These are phyloP conservation scores for Litsea cubeba DNA, from an alignment of 164 flowering plant genomes.

Conservation along the genomic window DNA sequence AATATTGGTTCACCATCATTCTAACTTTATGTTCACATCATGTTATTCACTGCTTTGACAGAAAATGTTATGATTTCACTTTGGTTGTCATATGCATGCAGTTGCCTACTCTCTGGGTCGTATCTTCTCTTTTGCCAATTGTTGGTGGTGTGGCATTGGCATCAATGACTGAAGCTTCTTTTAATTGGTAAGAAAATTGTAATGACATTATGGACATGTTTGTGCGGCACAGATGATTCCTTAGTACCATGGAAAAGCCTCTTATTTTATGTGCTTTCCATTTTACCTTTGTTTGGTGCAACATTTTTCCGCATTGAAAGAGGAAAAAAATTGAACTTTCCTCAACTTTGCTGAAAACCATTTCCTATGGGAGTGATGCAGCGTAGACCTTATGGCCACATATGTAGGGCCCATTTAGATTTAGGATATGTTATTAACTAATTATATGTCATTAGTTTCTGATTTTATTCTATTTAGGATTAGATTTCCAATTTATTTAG, in stretches of 20 bases:
- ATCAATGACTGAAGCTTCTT: slow-evolving; percentile 90
- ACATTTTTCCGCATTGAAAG: too few species aligned
- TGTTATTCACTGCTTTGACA: neutral
- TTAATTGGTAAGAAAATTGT: slow-evolving; percentile 59
- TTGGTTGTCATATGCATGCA: slow-evolving; percentile 19
- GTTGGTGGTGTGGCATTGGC: slow-evolving; percentile 98
- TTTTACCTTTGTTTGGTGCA: neutral
- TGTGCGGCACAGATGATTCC: neutral
- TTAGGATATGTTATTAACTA: too few species aligned
- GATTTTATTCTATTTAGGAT: too few species aligned
- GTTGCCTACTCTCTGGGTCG: slow-evolving; percentile 87
- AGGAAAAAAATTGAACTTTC: too few species aligned
- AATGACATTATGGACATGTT: neutral
- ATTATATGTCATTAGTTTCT: too few species aligned
- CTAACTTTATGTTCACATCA: neutral
- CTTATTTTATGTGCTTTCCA: neutral
- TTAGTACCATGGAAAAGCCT: neutral
- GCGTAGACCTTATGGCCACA: too few species aligned
- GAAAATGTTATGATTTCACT: neutral
- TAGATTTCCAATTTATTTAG: too few species aligned
- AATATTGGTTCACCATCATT: neutral
- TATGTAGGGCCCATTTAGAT: too few species aligned
- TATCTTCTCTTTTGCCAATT: slow-evolving; percentile 77
- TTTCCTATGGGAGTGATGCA: too few species aligned
- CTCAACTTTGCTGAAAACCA: too few species aligned